These are phyloP conservation scores for slime mould (Dictyostelium discoideum) DNA, from an alignment of 78 protist genomes.

Conservation along the genomic window dicty_2.7 NC_007091.3:2358501-2359000, in stretches of 20 bases:
- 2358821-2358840: neutral
- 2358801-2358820: too few relatives aligned
- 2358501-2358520: neutral
- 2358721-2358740: neutral
- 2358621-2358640: conserved; percentile 71
- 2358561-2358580: conserved; percentile 65
- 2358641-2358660: conserved; percentile 44
- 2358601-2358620: conserved; percentile 33
- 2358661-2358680: conserved; percentile 54
- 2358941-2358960: too few relatives aligned
- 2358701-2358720: conserved; percentile 70
- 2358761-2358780: too few relatives aligned
- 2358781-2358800: neutral
- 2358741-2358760: neutral
- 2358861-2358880: neutral
- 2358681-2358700: conserved; percentile 51
- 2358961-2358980: too few relatives aligned
- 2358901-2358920: too few relatives aligned
- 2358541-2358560: conserved; percentile 66
- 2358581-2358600: conserved; percentile 64
- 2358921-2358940: too few relatives aligned
- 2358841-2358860: neutral
- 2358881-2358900: too few relatives aligned
- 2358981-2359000: too few relatives aligned
- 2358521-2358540: conserved; percentile 29